Conservation (phyloP, 371 early-diverging fungal genomes). For the Circinella umbellata region DNA sequence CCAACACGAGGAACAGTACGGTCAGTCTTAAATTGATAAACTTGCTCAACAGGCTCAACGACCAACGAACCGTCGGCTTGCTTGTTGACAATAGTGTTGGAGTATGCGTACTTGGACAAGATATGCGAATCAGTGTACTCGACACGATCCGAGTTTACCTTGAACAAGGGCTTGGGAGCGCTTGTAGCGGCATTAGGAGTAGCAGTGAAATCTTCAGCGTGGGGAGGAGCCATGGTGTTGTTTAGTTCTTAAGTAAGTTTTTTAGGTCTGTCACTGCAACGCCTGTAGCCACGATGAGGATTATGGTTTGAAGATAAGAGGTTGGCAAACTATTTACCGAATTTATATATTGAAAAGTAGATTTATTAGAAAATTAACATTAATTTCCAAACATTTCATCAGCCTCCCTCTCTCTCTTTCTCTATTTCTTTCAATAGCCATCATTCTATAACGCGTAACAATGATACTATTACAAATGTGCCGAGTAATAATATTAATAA, state of each 20-base stretch:
- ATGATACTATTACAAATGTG: not conserved
- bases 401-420: not conserved
- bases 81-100: conserved; percentile 81
- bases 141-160: conserved; percentile 87
- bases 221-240: conserved; percentile 35
- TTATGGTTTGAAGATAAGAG: conserved; percentile 86
- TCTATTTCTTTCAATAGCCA: too few species aligned
- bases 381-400: not conserved
- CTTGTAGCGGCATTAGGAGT: conserved; percentile 31
- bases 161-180: conserved; percentile 64
- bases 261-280: conserved; percentile 74
- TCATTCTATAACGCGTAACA: not conserved
- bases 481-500: not conserved
- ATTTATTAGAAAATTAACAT: not conserved
- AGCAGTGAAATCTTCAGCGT: conserved; percentile 34
- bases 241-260: conserved; percentile 53
- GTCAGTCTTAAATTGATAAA: conserved; percentile 89
- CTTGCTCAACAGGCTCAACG: conserved; percentile 85
- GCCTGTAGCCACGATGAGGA: conserved; percentile 81
- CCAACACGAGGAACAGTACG: conserved; percentile 81
- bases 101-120: conserved; percentile 84
- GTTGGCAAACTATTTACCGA: conserved; percentile 72
- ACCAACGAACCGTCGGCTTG: conserved; percentile 69
- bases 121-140: conserved; percentile 85
- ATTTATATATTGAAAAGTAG: too few species aligned